These are phyloP conservation scores for Suillus lakei DNA, from an alignment of 768 basidiomycete genomes.

Conservation along the genomic window DNA sequence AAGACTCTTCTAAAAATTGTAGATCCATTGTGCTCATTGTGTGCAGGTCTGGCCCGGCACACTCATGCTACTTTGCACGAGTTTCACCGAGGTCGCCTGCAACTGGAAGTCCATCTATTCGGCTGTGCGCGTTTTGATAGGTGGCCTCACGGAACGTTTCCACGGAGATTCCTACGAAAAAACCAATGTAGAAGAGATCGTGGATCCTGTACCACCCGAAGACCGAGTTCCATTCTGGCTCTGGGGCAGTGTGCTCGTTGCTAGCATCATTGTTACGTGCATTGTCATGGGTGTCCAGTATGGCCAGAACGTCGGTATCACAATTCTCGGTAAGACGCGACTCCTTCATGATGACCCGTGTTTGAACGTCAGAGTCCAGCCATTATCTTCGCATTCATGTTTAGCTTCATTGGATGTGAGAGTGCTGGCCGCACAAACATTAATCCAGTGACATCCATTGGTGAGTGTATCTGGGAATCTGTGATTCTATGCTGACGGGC, in stretches of 20 bases:
- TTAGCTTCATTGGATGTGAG: slow-evolving; percentile 71
- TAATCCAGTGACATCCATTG: slow-evolving; percentile 62
- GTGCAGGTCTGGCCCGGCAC: slow-evolving; percentile 31
- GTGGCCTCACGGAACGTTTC: slow-evolving; percentile 14
- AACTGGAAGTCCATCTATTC: slow-evolving; percentile 27
- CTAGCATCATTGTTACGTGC: slow-evolving; percentile 53
- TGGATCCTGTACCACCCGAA: slow-evolving; percentile 55
- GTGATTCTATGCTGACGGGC: neutral
- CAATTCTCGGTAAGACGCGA: slow-evolving; percentile 23
- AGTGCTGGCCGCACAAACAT: slow-evolving; percentile 63
- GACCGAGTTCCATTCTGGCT: slow-evolving; percentile 61
- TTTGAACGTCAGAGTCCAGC: slow-evolving; percentile 22
- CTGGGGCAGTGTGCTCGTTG: slow-evolving; percentile 57
- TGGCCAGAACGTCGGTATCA: slow-evolving; percentile 52
- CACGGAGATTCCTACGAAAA: neutral
- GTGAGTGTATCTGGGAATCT: slow-evolving; percentile 20
- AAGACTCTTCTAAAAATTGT: neutral
- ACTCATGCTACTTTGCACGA: slow-evolving; percentile 59
- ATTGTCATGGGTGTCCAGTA: slow-evolving; percentile 59
- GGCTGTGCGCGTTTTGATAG: slow-evolving; percentile 7
- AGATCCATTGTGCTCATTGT: neutral
- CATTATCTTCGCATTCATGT: slow-evolving; percentile 63
- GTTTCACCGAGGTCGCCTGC: slow-evolving; percentile 30
- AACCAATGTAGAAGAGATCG: slow-evolving; percentile 42
- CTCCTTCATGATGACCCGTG: neutral